These are phyloP conservation scores for Nakazawaea pomicola DNA, from an alignment of 805 yeast species.

Conservation along the genomic window DNA sequence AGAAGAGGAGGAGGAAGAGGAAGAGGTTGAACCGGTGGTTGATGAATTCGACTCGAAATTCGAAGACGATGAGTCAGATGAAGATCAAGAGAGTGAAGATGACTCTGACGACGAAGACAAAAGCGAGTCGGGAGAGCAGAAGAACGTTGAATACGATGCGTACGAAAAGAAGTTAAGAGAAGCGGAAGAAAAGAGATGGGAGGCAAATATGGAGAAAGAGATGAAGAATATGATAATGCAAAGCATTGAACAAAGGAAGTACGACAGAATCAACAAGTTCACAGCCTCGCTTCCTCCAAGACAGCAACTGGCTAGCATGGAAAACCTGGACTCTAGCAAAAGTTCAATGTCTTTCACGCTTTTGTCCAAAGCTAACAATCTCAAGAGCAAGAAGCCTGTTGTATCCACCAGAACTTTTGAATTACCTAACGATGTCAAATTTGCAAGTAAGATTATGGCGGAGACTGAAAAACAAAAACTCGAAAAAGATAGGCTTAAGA, in stretches of 20 bases:
- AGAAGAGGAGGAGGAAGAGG: slow-evolving; percentile 12
- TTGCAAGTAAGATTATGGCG: slow-evolving; percentile 47
- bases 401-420: slow-evolving; percentile 35
- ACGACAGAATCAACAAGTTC: slow-evolving; percentile 22
- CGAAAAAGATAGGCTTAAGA: slow-evolving; percentile 54
- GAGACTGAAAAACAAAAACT: slow-evolving; percentile 45
- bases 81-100: slow-evolving; percentile 19
- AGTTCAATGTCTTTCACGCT: slow-evolving; percentile 42
- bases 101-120: slow-evolving; percentile 20
- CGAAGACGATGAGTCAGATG: slow-evolving; percentile 22
- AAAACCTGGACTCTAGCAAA: slow-evolving; percentile 6
- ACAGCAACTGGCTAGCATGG: neutral
- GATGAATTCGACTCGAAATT: slow-evolving; percentile 9
- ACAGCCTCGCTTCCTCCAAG: slow-evolving; percentile 21
- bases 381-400: slow-evolving; percentile 35
- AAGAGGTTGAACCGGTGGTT: slow-evolving; percentile 10
- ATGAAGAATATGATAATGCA: slow-evolving; percentile 48
- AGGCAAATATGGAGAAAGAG: slow-evolving; percentile 52
- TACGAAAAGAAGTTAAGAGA: slow-evolving; percentile 30
- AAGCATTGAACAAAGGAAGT: slow-evolving; percentile 37
- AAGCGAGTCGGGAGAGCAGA: too few relatives aligned
- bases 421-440: slow-evolving; percentile 49
- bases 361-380: slow-evolving; percentile 36
- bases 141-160: too few relatives aligned
- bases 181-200: slow-evolving; percentile 40